Evolutionary conservation across 2,329 filamentous ascomycete species (phyloP).

Genomic region (Ophiosphaerella herpotricha): DNA sequence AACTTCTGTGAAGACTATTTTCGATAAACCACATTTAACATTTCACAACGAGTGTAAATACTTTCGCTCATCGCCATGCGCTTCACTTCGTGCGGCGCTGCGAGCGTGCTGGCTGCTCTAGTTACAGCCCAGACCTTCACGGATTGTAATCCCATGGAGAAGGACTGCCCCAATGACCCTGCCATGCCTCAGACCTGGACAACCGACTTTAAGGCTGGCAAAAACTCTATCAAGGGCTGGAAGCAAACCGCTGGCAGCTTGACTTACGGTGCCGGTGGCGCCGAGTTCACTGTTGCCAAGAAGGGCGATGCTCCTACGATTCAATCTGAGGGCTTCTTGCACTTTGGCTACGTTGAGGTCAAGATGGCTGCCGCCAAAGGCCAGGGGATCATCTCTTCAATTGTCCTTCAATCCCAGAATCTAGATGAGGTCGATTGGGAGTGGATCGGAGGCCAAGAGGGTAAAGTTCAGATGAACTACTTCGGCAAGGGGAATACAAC

Average conservation of each 20-base stretch:
- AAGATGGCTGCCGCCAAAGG: constrained; percentile 77
- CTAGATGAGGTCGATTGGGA: constrained; percentile 90
- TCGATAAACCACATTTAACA: constrained; percentile 7
- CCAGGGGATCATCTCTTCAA: constrained; percentile 75
- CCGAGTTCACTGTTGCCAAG: constrained; percentile 56
- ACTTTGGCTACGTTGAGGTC: constrained; percentile 80
- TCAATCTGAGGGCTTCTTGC: constrained; percentile 80
- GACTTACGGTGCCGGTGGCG: constrained; percentile 51
- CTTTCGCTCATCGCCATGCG: constrained; percentile 28
- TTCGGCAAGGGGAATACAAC: constrained; percentile 74
- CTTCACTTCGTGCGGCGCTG: constrained; percentile 31
- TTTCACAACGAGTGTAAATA: neutral
- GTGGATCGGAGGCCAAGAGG: constrained; percentile 70
- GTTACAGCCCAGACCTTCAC: constrained; percentile 52
- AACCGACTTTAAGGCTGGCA: constrained; percentile 52
- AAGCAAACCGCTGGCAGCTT: constrained; percentile 49
- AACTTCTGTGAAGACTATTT: constrained; percentile 40
- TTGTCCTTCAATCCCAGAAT: constrained; percentile 83
- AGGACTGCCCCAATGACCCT: constrained; percentile 51
- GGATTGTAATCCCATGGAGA: constrained; percentile 50
- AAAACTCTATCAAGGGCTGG: constrained; percentile 44
- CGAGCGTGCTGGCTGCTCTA: constrained; percentile 39
- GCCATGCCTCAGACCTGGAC: constrained; percentile 48
- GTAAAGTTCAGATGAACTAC: constrained; percentile 72
- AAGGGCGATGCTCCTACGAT: constrained; percentile 65